Evolutionary conservation across 2,329 filamentous ascomycete species (phyloP), one percentile per base, ranked within the genome.

Genomic region (Pestalotiopsis sp.): DNA sequence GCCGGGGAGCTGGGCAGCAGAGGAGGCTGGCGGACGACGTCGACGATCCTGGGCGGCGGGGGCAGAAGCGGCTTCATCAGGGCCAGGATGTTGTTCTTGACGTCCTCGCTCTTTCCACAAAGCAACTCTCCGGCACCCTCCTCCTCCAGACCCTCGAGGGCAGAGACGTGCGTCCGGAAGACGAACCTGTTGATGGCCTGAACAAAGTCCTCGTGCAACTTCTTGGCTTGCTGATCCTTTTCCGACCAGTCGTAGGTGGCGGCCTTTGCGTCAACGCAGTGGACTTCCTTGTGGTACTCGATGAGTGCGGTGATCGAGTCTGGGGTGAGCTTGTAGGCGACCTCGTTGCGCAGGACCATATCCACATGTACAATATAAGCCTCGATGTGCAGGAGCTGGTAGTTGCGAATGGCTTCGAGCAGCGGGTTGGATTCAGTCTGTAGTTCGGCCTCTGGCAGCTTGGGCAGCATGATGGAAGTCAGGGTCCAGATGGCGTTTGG

Each of bases 351-450:
- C 77, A 97, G 90, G 70, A 99, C 95, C 94, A 98, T 97, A 85
- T 99, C 96, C 82, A 99, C 94, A 82, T 98, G 95, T 70, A 99
- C 96, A 75, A 98, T 95, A 81, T 99, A 99, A 66, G 96, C 96
- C 83, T 98, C 95, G 75, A 98, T 85, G 80, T 98, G 94, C 77
- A 98, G 86, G 78, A 98, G 89, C 84, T 97, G 92, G 82, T 95
- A 96, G 87, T 97, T 97, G 88, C 93, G 94, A 72, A 98, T 84
- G 72, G 93, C 93, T 82, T 98, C 94, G 73, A 95, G 87, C 73
- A 97, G 85, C 60, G 93, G 92, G 79, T 97, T 93, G 65, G 89
- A 84, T 78, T 98, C 94, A 81, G 91, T 91, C 81, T 90, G 90
- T 79, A 97, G 87, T 75, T 98, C 93, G 56, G 93, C 84, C 76